phyloP scores from a whole-genome alignment of 495 filamentous ascomycete genomes.

The Penicillium argentinense region DNA sequence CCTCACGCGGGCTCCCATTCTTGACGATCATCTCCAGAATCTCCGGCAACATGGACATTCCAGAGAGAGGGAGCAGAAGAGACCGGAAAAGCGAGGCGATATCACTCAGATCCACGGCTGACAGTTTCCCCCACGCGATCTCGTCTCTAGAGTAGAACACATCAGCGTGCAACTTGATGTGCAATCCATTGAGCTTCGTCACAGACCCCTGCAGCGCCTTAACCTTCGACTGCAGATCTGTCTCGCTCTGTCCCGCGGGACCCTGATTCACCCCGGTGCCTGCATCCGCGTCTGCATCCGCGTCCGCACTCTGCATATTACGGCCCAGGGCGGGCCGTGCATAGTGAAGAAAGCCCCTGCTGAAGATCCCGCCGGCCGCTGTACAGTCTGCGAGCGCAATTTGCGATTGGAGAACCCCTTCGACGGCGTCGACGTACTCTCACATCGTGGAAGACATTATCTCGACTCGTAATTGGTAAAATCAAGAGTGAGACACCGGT shows the following conservation, averaged over 20 bases:
- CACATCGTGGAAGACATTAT: constrained; percentile 57
- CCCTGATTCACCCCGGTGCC: no score
- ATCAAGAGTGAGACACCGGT: constrained; percentile 63
- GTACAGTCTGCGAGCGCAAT: constrained; percentile 54
- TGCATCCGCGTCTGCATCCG: no score
- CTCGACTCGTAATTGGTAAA: constrained; percentile 61
- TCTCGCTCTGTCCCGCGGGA: no score
- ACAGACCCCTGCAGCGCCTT: constrained; percentile 49
- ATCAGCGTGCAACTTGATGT: constrained; percentile 66
- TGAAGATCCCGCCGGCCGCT: constrained; percentile 20
- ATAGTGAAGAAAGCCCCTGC: constrained; percentile 22
- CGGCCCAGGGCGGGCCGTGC: constrained; percentile 22
- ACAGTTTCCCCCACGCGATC: constrained; percentile 65
- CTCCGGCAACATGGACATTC: constrained; percentile 68
- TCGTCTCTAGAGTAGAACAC: constrained; percentile 72
- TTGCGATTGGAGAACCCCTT: constrained; percentile 54
- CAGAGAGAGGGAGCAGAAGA: constrained; percentile 63
- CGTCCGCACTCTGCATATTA: constrained; percentile 9
- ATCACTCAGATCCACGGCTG: constrained; percentile 60
- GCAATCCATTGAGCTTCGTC: constrained; percentile 52
- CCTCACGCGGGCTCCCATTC: constrained; percentile 24
- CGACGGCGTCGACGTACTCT: constrained; percentile 50
- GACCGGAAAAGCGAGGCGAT: constrained; percentile 53
- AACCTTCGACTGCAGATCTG: constrained; percentile 22
- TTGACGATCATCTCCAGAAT: constrained; percentile 60